Base-by-base conservation (phyloP, 1,139 yeast genomes). In the Arxiozyma slooffiae region DNA sequence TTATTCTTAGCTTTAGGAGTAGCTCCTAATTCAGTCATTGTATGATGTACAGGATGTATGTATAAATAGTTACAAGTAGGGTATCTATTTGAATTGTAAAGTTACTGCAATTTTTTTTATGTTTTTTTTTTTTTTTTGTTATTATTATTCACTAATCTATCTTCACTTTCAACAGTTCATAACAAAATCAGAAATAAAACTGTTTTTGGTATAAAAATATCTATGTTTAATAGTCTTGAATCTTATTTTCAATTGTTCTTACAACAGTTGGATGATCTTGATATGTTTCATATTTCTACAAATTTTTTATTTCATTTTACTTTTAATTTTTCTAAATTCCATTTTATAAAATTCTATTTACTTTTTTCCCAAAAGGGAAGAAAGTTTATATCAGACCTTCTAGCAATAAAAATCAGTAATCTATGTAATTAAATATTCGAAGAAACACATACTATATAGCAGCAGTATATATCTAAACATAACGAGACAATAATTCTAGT, bases 1-100 rank as follows among this genome's bases (percentile, higher is more conserved):
- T 50, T 49, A n/a, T 48, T 47, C 1, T 52, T 39, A 21, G 53
- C 49, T 9, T 48, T 50, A 3, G 60, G 61, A 18, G 61, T 51
- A 8, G 54, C 54, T 22, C 43, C 22, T 24, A 52, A 38, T 5
- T 51, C 49, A 4, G 52, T 41, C 59, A 58, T 57, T n/a, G 16
- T 17, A 30, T 14, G 11, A 30, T 11, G 6, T 14, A 11, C 14
- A 14, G 36, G 3, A 30, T 30, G n/a, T 30, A 11, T 30, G 36
- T 14, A 11, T 16, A 30, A 14, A 30, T 30, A 14, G 14, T 30
- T 30, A 30, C 36, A 30, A 30, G 4, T 30, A 6, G 36, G n/a
- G 36, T 30, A 30, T 11, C n/a, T 30, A 30, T 30, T 11, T 30
- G 36, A 30, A 30, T 8, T 30, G 14, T 30, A n/a, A 6, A 11